Percentiles rank a stretch among this genome's conserved stretches.
These are phyloP conservation scores for Bruguiera hainesii DNA, from an alignment of 441 rosid species.

Conservation along the genomic window DNA sequence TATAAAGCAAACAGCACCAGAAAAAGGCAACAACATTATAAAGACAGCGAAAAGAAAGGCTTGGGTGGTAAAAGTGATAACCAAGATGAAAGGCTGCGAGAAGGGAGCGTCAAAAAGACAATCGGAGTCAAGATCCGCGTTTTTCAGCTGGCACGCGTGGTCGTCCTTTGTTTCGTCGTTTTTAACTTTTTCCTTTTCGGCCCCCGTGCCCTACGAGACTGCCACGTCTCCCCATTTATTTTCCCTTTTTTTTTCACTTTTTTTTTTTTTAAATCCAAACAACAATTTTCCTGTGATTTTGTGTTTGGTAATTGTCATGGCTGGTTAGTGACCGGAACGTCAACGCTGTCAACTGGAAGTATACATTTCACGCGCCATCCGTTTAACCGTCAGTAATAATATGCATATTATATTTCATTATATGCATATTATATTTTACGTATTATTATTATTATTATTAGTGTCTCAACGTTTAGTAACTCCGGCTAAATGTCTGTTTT, in stretches of 20 bases:
- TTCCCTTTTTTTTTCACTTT: background rate
- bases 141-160: conserved; percentile 47
- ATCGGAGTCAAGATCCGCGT: conserved; percentile 35
- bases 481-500: no score
- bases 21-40: background rate
- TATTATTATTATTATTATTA: no score
- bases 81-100: conserved; percentile 8
- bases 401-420: no score
- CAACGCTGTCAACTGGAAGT: no score
- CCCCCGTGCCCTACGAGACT: conserved; percentile 8
- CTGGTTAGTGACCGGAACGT: no score
- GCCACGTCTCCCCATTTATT: background rate
- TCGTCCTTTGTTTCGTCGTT: conserved; percentile 34
- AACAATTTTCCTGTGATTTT: background rate
- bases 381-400: no score
- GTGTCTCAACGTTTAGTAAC: no score
- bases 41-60: background rate
- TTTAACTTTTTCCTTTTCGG: conserved; percentile 12
- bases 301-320: no score
- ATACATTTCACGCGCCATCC: no score
- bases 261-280: background rate
- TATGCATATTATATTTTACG: no score
- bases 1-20: no score
- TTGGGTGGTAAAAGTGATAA: background rate
- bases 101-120: conserved; percentile 26